Conservation (phyloP, 495 filamentous ascomycete species). For the Evansstolkia leycettana region DNA sequence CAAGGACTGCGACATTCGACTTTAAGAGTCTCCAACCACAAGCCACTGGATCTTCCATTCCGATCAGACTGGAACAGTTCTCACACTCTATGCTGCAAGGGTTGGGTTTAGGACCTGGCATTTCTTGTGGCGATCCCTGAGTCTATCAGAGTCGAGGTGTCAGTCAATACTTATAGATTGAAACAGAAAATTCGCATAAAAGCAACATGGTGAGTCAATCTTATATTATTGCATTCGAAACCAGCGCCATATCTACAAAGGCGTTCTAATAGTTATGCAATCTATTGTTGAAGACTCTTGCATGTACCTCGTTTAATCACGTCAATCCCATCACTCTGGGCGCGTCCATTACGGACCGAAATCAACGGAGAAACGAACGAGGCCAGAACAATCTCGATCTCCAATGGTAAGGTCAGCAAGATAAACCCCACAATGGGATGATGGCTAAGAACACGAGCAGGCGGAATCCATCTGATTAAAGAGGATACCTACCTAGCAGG, state of each 20-base stretch:
- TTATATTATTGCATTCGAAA: neutral
- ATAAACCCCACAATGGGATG: no score
- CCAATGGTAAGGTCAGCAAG: neutral
- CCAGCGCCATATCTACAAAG: no score
- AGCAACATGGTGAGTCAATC: neutral
- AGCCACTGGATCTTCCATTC: conserved; percentile 26
- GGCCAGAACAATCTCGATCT: conserved; percentile 10
- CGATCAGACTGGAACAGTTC: conserved; percentile 29
- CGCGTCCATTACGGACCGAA: conserved; percentile 27
- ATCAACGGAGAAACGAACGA: conserved; percentile 16
- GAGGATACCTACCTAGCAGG: conserved; percentile 22
- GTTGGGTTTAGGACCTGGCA: neutral
- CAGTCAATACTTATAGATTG: conserved; percentile 4
- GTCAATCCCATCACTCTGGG: conserved; percentile 40
- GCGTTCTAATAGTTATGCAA: no score
- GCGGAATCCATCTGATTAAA: conserved; percentile 31
- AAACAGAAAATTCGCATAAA: neutral
- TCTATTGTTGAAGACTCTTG: neutral
- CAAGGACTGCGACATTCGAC: conserved; percentile 28
- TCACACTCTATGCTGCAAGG: conserved; percentile 22
- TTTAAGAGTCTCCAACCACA: conserved; percentile 39
- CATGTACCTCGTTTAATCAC: conserved; percentile 46
- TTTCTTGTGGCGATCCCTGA: conserved; percentile 6
- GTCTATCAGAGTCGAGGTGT: conserved; percentile 11
- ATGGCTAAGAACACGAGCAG: conserved; percentile 19